Base-by-base conservation (phyloP, 352 stramenopile genomes). In the Peronospora farinosa region DNA sequence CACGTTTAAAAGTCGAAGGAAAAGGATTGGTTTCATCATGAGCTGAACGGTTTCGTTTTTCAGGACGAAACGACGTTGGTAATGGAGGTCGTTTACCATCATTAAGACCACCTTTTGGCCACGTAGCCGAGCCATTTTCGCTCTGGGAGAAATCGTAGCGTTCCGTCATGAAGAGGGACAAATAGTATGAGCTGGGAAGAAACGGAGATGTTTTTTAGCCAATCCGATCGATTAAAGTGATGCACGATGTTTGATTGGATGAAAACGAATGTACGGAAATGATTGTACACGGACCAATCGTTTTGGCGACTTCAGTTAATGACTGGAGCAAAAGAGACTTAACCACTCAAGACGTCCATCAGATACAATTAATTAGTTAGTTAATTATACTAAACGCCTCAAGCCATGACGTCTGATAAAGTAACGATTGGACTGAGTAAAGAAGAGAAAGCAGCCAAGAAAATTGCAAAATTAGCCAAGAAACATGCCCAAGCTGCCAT, bases 391-490 rank as follows among this genome's bases (percentile, higher is more conserved):
- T 32, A 7, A 21, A 21, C 19, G 1, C 1, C 19, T 21, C 1
- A 21, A 21, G 19, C 23, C 3, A 27, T 27, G 23, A 5, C 23
- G 51, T 57, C 58, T 16, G 58, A 66, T 48, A 58, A 78, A 52
- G 60, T 46, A 48, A 67, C 67, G 21, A 53, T 56, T 42, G 70
- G 66, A 41, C 48, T 78, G 21, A 74, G 64, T 28, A 78, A 87
- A 51, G 76, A 81, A 50, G 72, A 82, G 51, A 87, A 85, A 60
- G 63, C 61, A 7, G 72, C 74, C 21, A 74, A 72, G 56, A 85
- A 81, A 61, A 55, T 62, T 1, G 72, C 69, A 11, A 82, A 80
- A 57, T 28, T 72, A 41, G 72, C 72, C 31, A 78, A 73, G 65
- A 82, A 84, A 55, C 9, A 67, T 5, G 67, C 67, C 1, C 53